Conservation (phyloP, 306 rosid species). For the Cucurbita argyrosperma region DNA sequence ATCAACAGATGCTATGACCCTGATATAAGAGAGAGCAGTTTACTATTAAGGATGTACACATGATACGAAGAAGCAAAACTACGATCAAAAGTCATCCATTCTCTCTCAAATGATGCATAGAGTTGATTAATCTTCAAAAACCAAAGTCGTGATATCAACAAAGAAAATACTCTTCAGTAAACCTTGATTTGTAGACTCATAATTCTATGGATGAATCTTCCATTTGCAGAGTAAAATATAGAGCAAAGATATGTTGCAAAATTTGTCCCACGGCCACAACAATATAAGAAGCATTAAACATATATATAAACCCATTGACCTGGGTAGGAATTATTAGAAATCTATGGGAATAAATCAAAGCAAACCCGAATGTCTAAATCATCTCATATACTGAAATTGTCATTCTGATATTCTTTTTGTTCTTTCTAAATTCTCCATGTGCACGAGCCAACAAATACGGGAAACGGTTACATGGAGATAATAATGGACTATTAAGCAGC, state of each 20-base stretch:
- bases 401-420: neutral
- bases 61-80: neutral
- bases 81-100: neutral
- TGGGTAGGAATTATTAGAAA: neutral
- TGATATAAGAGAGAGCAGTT: constrained; percentile 26
- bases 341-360: neutral
- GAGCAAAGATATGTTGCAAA: neutral
- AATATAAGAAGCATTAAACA: neutral
- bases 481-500: neutral
- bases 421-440: neutral
- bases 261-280: neutral
- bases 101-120: neutral
- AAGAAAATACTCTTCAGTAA: neutral
- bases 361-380: neutral
- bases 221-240: neutral
- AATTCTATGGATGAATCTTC: neutral
- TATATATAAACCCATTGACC: neutral
- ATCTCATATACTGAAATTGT: neutral
- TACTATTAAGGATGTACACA: constrained; percentile 16
- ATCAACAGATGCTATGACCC: constrained; percentile 75
- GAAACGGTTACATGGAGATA: neutral
- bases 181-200: neutral
- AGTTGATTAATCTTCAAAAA: neutral
- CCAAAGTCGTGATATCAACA: neutral
- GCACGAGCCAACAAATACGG: neutral